Evolutionary conservation across 805 yeast genomes (phyloP).

Genomic region (Wickerhamiella kazuoi): DNA sequence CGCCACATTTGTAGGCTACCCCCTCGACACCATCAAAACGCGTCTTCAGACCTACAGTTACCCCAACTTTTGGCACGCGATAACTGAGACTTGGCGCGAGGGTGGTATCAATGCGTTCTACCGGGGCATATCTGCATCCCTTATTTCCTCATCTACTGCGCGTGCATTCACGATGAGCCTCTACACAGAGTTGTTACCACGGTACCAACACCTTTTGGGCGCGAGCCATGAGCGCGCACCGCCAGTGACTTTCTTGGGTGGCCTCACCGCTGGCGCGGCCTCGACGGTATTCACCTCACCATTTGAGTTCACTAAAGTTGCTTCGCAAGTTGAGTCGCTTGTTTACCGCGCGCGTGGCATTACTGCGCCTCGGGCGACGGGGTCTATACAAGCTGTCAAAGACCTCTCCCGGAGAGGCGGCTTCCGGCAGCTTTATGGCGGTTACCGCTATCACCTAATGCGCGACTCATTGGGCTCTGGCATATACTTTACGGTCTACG

Average conservation of each 20-base stretch:
- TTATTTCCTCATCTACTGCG: slow-evolving; percentile 34
- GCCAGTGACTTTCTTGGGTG: slow-evolving; percentile 28
- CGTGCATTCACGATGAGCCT: slow-evolving; percentile 15
- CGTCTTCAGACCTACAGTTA: slow-evolving; percentile 67
- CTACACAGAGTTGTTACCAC: slow-evolving; percentile 11
- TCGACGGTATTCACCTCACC: slow-evolving; percentile 47
- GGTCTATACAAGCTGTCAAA: slow-evolving; percentile 30
- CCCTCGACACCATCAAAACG: slow-evolving; percentile 73
- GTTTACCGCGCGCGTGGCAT: slow-evolving; percentile 18
- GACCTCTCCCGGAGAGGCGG: slow-evolving; percentile 47
- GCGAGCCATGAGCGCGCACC: not conserved
- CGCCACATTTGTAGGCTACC: slow-evolving; percentile 43
- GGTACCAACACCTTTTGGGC: slow-evolving; percentile 7
- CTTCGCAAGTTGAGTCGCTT: slow-evolving; percentile 46
- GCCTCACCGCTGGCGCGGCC: slow-evolving; percentile 46
- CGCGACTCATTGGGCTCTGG: slow-evolving; percentile 61
- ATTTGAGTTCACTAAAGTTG: slow-evolving; percentile 67
- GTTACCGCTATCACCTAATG: slow-evolving; percentile 45
- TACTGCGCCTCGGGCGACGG: slow-evolving; percentile 13
- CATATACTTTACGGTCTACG: slow-evolving; percentile 58
- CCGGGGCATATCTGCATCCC: slow-evolving; percentile 61
- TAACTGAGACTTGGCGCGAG: slow-evolving; percentile 31
- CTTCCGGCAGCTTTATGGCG: slow-evolving; percentile 47
- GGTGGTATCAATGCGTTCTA: slow-evolving; percentile 61
- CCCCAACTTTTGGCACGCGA: slow-evolving; percentile 38